Conservation (phyloP, 495 filamentous ascomycete species). For the Diplogelasinospora grovesii region DNA sequence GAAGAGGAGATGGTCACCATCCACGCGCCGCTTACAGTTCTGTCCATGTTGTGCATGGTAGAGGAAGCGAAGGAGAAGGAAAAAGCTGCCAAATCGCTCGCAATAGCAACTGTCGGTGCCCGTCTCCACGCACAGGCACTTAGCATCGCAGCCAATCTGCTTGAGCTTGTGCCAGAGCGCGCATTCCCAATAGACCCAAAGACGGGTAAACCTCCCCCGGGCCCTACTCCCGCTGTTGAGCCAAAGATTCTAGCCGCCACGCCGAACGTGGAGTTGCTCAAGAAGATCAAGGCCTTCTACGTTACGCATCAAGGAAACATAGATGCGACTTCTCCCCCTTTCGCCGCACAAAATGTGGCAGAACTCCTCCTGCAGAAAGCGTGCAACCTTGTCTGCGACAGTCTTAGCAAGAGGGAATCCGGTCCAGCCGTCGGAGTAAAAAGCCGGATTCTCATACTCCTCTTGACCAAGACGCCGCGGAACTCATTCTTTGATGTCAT, state of each 20-base stretch:
- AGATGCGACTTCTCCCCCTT: constrained; percentile 47
- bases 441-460: constrained; percentile 47
- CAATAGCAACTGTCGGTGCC: constrained; percentile 1
- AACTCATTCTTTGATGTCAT: constrained; percentile 46
- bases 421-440: constrained; percentile 35
- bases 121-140: constrained; percentile 37
- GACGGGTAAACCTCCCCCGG: constrained; percentile 22
- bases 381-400: constrained; percentile 45
- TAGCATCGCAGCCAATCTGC: constrained; percentile 46
- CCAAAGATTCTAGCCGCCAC: constrained; percentile 24
- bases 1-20: constrained; percentile 92
- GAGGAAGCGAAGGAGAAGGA: constrained; percentile 32
- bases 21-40: constrained; percentile 70
- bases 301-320: constrained; percentile 48
- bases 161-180: constrained; percentile 64
- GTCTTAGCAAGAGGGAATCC: constrained; percentile 30
- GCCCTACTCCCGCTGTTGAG: constrained; percentile 9
- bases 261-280: constrained; percentile 47
- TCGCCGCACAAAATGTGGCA: constrained; percentile 48
- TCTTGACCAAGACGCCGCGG: constrained; percentile 51
- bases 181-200: constrained; percentile 48
- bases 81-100: constrained; percentile 3
- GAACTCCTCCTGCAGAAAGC: constrained; percentile 58
- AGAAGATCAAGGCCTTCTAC: constrained; percentile 61
- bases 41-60: constrained; percentile 61